A percentile compares a stretch with the other conserved stretches of the same genome.
These are phyloP conservation scores for Saccharomycopsis guyanensis DNA, from an alignment of 805 yeast species.

Conservation along the genomic window DNA sequence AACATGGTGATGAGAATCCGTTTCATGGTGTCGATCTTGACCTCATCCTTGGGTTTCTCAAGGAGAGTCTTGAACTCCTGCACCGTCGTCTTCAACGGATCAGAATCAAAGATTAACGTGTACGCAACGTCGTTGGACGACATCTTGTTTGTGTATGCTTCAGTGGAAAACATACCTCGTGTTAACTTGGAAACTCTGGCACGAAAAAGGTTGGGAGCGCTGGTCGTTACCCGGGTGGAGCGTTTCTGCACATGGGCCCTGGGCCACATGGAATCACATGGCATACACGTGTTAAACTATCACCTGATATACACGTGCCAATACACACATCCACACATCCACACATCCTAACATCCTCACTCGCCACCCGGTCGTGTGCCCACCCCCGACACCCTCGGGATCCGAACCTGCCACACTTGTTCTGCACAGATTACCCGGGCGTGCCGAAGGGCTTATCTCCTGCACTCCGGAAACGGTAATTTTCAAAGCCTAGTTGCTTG, in stretches of 20 bases:
- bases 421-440: no score
- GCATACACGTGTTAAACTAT: no score
- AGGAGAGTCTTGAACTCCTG: constrained; percentile 69
- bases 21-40: constrained; percentile 85
- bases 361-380: no score
- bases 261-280: not conserved
- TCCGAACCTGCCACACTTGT: no score
- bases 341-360: no score
- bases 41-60: constrained; percentile 86
- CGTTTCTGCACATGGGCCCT: not conserved
- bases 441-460: no score
- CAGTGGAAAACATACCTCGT: not conserved
- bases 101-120: constrained; percentile 69
- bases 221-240: not conserved
- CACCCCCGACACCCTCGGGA: no score
- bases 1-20: constrained; percentile 77
- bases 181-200: not conserved
- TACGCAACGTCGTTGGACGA: constrained; percentile 46
- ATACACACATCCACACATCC: no score
- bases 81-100: constrained; percentile 53
- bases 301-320: no score
- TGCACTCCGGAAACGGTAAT: no score
- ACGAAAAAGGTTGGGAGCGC: not conserved
- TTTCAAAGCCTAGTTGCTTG: no score
- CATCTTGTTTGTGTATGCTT: constrained; percentile 6